Conservation (phyloP, 2,329 filamentous ascomycete genomes). For the Microascus cirrosus region DNA sequence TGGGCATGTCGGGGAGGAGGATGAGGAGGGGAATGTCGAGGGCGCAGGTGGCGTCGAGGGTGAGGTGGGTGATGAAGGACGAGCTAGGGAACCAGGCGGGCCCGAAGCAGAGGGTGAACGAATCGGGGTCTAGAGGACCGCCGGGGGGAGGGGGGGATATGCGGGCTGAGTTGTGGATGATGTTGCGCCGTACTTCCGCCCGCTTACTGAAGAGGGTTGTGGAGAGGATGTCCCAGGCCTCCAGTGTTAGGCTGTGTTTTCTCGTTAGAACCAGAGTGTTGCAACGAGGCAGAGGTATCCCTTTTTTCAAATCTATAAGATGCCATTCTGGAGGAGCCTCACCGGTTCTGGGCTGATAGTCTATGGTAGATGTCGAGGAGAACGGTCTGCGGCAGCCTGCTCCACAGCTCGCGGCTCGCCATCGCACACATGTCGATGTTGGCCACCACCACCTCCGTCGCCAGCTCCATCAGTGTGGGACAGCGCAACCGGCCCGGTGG, state of each 20-base stretch:
- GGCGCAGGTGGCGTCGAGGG: slow-evolving; percentile 22
- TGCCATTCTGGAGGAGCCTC: neutral
- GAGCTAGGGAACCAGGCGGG: slow-evolving; percentile 12
- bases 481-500: neutral
- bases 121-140: neutral
- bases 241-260: neutral
- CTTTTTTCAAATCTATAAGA: too few relatives aligned
- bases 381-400: neutral
- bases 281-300: too few relatives aligned
- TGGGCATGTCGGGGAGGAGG: slow-evolving; percentile 26
- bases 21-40: slow-evolving; percentile 27
- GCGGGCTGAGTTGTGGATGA: neutral
- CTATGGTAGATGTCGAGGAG: neutral
- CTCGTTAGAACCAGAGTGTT: neutral
- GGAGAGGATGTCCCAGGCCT: neutral
- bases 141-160: neutral
- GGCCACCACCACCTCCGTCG: neutral
- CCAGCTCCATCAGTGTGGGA: neutral
- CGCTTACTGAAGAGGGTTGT: neutral
- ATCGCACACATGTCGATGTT: neutral
- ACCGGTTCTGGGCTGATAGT: neutral
- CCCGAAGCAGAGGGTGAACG: neutral
- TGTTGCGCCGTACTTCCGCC: neutral
- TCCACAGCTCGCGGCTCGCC: neutral
- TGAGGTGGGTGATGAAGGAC: slow-evolving; percentile 28